Conservation (phyloP, 1,284 basidiomycete genomes). For the Malassezia yamatoensis region DNA sequence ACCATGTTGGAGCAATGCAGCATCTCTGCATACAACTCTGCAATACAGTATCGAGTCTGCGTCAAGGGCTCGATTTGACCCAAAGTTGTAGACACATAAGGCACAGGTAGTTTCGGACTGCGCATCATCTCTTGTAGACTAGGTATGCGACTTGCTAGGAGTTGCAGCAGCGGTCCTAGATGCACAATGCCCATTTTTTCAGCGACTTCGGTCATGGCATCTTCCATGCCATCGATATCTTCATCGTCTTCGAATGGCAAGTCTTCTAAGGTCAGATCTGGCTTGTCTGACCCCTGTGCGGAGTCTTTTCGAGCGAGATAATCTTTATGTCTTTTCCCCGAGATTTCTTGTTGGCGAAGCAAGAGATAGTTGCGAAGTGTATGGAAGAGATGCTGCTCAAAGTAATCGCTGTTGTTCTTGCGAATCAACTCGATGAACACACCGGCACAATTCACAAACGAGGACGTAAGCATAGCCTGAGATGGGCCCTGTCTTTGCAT, state of each 20-base stretch:
- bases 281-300: slow-evolving; percentile 8
- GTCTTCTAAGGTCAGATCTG: slow-evolving; percentile 18
- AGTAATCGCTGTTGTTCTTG: slow-evolving; percentile 97
- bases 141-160: slow-evolving; percentile 62
- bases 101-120: slow-evolving; percentile 64
- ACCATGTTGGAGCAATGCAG: slow-evolving; percentile 98
- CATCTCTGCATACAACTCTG: slow-evolving; percentile 91
- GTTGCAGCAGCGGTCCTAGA: slow-evolving; percentile 70
- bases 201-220: slow-evolving; percentile 73
- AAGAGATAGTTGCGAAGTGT: slow-evolving; percentile 81
- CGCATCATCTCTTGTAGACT: slow-evolving; percentile 64
- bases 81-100: slow-evolving; percentile 40
- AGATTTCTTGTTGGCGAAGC: slow-evolving; percentile 63
- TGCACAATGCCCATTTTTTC: slow-evolving; percentile 88
- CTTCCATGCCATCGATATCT: slow-evolving; percentile 56
- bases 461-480: slow-evolving; percentile 69
- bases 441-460: slow-evolving; percentile 74
- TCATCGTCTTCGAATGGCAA: slow-evolving; percentile 26
- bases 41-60: slow-evolving; percentile 89
- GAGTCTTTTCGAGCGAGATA: background rate
- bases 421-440: slow-evolving; percentile 92
- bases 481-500: slow-evolving; percentile 27
- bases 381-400: slow-evolving; percentile 96
- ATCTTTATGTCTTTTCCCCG: slow-evolving; percentile 25
- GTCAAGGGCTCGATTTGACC: slow-evolving; percentile 64